Percentiles rank a stretch among this genome's conserved stretches.
These are phyloP conservation scores for peach (Prunus persica) DNA, from an alignment of 306 rosid genomes.

Conservation along the genomic window DNA sequence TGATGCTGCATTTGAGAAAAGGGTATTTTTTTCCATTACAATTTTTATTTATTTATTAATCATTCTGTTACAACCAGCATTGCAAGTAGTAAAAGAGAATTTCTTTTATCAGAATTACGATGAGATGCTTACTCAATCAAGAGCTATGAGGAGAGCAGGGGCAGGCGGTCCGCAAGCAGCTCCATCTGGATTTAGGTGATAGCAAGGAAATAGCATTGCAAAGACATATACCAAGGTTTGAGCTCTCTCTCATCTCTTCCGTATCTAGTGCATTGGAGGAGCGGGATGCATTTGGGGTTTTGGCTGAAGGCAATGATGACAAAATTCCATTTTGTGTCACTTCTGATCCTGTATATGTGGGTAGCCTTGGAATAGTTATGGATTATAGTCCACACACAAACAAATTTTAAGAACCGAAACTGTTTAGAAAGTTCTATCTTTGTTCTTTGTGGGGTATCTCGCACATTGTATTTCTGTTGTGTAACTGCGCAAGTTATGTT, in stretches of 20 bases:
- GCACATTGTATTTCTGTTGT: too few species aligned
- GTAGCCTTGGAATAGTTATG: not conserved
- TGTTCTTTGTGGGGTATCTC: not conserved
- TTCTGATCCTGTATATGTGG: constrained; percentile 8
- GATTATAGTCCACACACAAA: not conserved
- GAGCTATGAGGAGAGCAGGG: constrained; percentile 55
- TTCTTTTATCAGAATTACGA: constrained; percentile 59
- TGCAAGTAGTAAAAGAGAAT: not conserved
- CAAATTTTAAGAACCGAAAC: not conserved
- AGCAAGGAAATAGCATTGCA: not conserved
- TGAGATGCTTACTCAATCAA: constrained; percentile 69
- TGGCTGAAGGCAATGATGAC: not conserved
- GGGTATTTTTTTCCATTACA: constrained; percentile 41
- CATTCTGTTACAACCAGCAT: constrained; percentile 3
- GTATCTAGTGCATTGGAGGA: constrained; percentile 20
- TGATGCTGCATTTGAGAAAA: constrained; percentile 55
- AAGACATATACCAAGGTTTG: not conserved
- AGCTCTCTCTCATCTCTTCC: constrained; percentile 17
- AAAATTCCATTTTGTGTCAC: not conserved
- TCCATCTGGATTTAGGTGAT: constrained; percentile 74
- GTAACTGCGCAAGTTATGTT: not conserved
- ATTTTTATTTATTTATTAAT: not conserved
- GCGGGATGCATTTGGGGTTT: not conserved
- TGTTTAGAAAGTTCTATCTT: not conserved
- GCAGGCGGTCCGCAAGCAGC: constrained; percentile 69